Base-by-base conservation (phyloP, 805 yeast species). In the Millerozyma acaciae region DNA sequence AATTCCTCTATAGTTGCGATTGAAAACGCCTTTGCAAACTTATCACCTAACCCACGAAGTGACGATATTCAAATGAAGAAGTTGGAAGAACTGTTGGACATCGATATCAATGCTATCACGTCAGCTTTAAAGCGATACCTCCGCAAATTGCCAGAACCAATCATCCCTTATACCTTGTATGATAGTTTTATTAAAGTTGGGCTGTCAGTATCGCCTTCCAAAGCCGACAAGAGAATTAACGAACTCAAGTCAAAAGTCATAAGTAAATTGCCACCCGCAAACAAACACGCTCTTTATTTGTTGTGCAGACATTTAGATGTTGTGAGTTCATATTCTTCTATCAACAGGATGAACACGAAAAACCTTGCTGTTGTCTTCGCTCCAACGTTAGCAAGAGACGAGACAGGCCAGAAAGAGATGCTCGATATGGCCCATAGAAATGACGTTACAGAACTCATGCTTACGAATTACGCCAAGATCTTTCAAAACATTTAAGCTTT, bases 301-400 rank as follows among this genome's bases (percentile, higher is more conserved):
- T 61, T 93, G 24, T 64, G 83, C 31, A 62, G 62, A 28, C 98
- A 93, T 64, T 65, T 93, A 43, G 59, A 68, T 28, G 58, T 64
- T 35, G 80, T 93, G 20, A 75, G 77, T 24, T 55, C 63, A 17
- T 66, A 70, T 51, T 67, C 76, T 28, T 57, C 56, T 8, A 51
- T 59, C 27, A 93, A 89, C 53, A 71, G 89, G 55, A 93, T 93
- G 98, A 84, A 75, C 26, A 66, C 74, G 46, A 79, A 79, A 56
- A 88, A 93, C 49, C 60, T 93, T 33, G 80, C 96, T 0, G 86
- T 93, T 27, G 96, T 90, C 6, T 93, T 93, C 68, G 95, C 96
- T 1, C 97, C 98, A 3, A 87, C 96, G 6, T 61, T 93, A 27
- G 81, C 88, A 0, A 71, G 95, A 30, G 95, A 87, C 48, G 62